These are phyloP conservation scores for Scutellaria barbata DNA, from an alignment of 257 asterid genomes.

Conservation along the genomic window DNA sequence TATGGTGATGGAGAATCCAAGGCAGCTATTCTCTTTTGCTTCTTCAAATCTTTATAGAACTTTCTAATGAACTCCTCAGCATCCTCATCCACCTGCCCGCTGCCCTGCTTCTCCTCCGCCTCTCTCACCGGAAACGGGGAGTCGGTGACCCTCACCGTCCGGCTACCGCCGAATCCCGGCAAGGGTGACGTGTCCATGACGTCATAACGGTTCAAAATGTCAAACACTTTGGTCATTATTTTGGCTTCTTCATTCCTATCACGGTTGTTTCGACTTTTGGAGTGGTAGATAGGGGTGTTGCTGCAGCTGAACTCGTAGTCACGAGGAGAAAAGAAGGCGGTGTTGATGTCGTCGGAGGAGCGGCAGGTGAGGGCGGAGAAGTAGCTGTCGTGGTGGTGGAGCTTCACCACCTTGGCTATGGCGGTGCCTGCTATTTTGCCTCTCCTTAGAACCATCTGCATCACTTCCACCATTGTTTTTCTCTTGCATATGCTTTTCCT, in stretches of 20 bases:
- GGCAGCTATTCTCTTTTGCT: constrained; percentile 45
- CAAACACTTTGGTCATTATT: constrained; percentile 25
- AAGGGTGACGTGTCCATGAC: too few relatives aligned
- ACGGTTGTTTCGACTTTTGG: constrained; percentile 8
- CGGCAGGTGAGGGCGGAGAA: constrained; percentile 48
- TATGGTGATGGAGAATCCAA: constrained; percentile 55
- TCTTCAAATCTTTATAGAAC: constrained; percentile 57
- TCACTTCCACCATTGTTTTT: too few relatives aligned
- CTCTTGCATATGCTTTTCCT: too few relatives aligned
- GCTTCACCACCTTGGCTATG: constrained; percentile 27
- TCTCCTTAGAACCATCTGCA: constrained; percentile 33
- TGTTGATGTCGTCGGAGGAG: constrained; percentile 29
- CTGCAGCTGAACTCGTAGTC: constrained; percentile 62
- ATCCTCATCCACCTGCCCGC: constrained; percentile 49
- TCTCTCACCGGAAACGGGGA: constrained; percentile 33
- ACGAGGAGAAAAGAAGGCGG: constrained; percentile 45
- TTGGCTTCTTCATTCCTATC: not conserved
- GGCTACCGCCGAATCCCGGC: constrained; percentile 1
- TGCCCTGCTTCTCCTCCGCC: constrained; percentile 8
- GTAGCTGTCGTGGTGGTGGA: constrained; percentile 31
- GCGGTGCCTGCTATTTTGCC: constrained; percentile 39
- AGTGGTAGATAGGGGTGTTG: constrained; percentile 40
- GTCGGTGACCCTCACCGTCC: constrained; percentile 31
- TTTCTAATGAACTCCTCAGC: constrained; percentile 55
- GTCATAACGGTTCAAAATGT: constrained; percentile 22